Evolutionary conservation across 2,329 filamentous ascomycete species (phyloP).

Genomic region (Penicillium sp.): DNA sequence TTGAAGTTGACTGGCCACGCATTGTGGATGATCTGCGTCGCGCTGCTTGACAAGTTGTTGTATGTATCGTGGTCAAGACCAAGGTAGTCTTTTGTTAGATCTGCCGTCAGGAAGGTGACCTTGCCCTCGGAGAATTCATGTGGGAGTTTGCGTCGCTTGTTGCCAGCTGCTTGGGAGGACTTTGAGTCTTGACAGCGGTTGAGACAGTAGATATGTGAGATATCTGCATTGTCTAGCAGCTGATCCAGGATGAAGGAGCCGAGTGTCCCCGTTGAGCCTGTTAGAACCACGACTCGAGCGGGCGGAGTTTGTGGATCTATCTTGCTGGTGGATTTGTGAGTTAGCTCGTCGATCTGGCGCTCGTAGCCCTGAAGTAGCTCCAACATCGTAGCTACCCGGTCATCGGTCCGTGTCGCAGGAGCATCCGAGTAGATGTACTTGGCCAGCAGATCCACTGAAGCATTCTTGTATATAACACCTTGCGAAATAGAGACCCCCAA

Average conservation of each 20-base stretch:
- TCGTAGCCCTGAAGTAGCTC: not conserved
- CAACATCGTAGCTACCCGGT: not conserved
- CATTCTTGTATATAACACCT: not conserved
- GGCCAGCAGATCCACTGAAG: not conserved
- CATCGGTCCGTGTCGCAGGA: not conserved
- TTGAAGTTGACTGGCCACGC: constrained; percentile 12
- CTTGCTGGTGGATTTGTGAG: not conserved
- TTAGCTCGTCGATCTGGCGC: not conserved
- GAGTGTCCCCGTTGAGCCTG: constrained; percentile 11
- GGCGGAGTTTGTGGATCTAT: not conserved
- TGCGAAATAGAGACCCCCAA: not conserved
- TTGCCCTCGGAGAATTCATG: no score
- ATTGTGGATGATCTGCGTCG: constrained; percentile 5
- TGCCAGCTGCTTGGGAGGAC: no score
- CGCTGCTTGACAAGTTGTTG: not conserved
- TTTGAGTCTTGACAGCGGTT: constrained; percentile 1
- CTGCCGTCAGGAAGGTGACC: no score
- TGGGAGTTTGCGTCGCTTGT: no score
- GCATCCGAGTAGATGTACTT: not conserved
- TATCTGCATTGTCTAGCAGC: not conserved
- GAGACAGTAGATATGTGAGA: constrained; percentile 14
- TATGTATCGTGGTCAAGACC: no score
- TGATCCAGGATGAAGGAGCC: constrained; percentile 8
- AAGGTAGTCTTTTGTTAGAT: no score
- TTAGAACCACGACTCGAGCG: not conserved